Base-by-base conservation (phyloP, 2,329 filamentous ascomycete species). In the Fusarium oxysporum region DNA sequence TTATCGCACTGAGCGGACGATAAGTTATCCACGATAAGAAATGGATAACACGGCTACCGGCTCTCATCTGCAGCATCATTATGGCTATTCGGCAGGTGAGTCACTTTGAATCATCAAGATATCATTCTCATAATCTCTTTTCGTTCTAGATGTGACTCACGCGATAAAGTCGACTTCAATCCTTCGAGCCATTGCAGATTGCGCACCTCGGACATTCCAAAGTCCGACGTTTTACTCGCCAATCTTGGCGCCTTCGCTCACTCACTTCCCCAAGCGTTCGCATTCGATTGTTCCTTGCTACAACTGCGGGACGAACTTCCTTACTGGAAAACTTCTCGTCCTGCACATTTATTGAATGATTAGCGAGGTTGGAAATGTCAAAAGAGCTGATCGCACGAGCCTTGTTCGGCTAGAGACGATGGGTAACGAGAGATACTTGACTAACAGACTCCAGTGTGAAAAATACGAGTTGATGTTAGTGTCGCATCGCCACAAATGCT, bases 191-290 rank as follows among this genome's bases (percentile, higher is more conserved):
- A 16, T 32, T 35, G 12, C 25, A 51, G 37, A 50, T 14, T 50
- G 23, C 65, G 57, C 38, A 69, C 35, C 25, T 69, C 66, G 65
- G 66, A 37, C 44, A 51, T 28, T 38, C 12, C n/a, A 38, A 58
- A 45, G 50, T 40, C 66, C 66, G 65, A 47, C 19, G 28, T 32
- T 32, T 28, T 23, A 25, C 9, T 13, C n/a, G 25, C 16, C 21
- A 30, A 44, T 21, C 55, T 61, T 48, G 28, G 55, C 51, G 8
- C 30, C 43, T 38, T 25, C 19, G 16, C 11, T 25, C 35, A 25
- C n/a, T 28, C n/a, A 6, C 13, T 19, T n/a, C 11, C 14, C 21
- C 6, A 12, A 14, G 6, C 30, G 1, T 43, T 37, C 59, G 14
- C 11, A 17, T 13, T 51, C 33, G 5, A 55, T n/a, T 51, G 23